phyloP scores from a whole-genome alignment of 2,329 filamentous ascomycete species.

The Cryphonectria carpinicola region DNA sequence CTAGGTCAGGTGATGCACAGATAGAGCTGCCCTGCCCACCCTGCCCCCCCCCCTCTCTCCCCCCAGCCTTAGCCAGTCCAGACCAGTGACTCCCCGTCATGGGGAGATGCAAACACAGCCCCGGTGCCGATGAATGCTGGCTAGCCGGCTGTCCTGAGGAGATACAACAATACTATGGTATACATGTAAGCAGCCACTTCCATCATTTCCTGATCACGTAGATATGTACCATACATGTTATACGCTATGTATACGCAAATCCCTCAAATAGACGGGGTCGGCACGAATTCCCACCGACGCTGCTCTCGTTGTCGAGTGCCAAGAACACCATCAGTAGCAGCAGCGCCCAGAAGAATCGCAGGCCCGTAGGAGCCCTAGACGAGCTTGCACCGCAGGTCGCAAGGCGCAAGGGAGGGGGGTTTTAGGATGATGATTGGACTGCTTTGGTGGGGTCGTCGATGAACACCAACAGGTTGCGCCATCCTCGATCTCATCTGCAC shows the following conservation, averaged over 20 bases:
- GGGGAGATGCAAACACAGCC: not conserved
- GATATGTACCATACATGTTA: no score
- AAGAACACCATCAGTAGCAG: not conserved
- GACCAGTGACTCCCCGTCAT: not conserved
- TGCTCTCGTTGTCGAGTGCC: not conserved
- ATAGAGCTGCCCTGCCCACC: not conserved
- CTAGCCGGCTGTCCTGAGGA: not conserved
- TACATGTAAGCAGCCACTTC: not conserved
- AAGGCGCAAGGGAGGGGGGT: not conserved
- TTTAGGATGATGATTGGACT: not conserved
- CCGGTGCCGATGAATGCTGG: not conserved
- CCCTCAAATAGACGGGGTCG: not conserved
- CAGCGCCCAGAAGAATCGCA: no score
- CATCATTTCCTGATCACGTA: no score
- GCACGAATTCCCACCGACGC: not conserved
- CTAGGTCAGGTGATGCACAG: not conserved
- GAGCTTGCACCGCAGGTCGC: not conserved
- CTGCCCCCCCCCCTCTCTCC: not conserved
- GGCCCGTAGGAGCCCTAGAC: no score
- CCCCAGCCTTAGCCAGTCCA: not conserved
- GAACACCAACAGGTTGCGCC: not conserved
- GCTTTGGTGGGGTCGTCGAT: not conserved
- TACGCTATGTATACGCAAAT: no score
- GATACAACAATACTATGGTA: not conserved
- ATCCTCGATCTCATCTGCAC: not conserved